Evolutionary conservation across 2,329 filamentous ascomycete genomes (phyloP).

Genomic region (Hypoxylon sp.): DNA sequence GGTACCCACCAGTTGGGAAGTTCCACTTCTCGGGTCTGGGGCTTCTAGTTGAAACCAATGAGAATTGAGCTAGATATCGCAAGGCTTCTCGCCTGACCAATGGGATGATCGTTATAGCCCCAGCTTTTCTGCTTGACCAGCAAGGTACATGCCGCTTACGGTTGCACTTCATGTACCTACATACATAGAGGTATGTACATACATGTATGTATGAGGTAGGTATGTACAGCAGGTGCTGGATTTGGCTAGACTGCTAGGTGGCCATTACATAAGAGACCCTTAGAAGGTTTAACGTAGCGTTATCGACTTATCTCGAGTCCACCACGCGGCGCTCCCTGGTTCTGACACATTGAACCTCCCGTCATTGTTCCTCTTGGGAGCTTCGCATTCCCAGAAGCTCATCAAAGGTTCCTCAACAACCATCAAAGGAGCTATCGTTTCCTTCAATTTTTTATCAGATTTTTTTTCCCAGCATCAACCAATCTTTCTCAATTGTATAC

Average conservation of each 20-base stretch:
- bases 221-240: background rate
- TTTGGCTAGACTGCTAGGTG: slow-evolving; percentile 22
- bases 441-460: slow-evolving; percentile 15
- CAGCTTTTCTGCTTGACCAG: slow-evolving; percentile 17
- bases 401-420: slow-evolving; percentile 29
- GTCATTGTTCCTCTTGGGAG: slow-evolving; percentile 20
- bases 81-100: slow-evolving; percentile 42
- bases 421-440: slow-evolving; percentile 4
- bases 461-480: background rate
- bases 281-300: slow-evolving; percentile 11
- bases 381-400: slow-evolving; percentile 36
- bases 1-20: slow-evolving; percentile 23
- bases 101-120: slow-evolving; percentile 18
- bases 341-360: slow-evolving; percentile 27
- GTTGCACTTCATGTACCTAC: background rate
- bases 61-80: slow-evolving; percentile 23
- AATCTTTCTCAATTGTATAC: slow-evolving; percentile 19
- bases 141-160: slow-evolving; percentile 24
- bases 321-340: slow-evolving; percentile 22
- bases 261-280: slow-evolving; percentile 32
- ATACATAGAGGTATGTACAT: no score
- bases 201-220: no score
- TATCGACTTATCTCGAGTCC: slow-evolving; percentile 35
- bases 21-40: slow-evolving; percentile 34
- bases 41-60: slow-evolving; percentile 34